Base-by-base conservation (phyloP, 805 yeast species). In the Yamadazyma scolyti region DNA sequence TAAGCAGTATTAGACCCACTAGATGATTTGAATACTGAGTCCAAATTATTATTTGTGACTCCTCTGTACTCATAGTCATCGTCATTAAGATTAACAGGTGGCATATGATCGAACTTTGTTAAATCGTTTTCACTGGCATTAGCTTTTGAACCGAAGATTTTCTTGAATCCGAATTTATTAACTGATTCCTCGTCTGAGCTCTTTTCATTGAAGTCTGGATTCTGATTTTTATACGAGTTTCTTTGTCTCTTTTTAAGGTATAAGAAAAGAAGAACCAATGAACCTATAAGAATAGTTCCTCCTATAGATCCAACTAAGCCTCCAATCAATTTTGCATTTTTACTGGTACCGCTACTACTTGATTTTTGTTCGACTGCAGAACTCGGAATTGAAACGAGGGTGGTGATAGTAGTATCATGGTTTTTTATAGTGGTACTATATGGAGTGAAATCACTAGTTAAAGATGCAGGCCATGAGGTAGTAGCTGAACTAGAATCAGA, bases 261-360 rank as follows among this genome's bases (percentile, higher is more conserved):
- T 22, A 65, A 42, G 32, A 64, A 56, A 11, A 65, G 37, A 9
- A 58, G 50, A 8, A 63, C 68, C 12, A 62, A 37, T 3, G 52
- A 47, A 1, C 66, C 68, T 25, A 65, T 56, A n/a, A 63, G 49
- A 16, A 65, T 54, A 12, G 66, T 53, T 9, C 72, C 72, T n/a
- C 71, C 72, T 15, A 65, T 56, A 2, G 68, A 61, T 0, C 72
- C 72, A n/a, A 65, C 71, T 10, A 65, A 46, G 1, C 72, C 71
- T 3, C 72, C 72, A 14, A 65, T 62, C 24, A 65, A 47, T 38
- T 57, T 62, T 22, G 65, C 50, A 38, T 58, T 61, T 14, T 43
- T 45, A 20, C 43, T 35, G 5, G 52, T 40, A n/a, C 47, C 29
- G 3, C 28, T 20, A 10, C 21, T 11, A 16, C 48, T 25, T 22